Evolutionary conservation across 2,329 filamentous ascomycete species (phyloP).

Genomic region (Ophiocordyceps camponoti-saundersi): DNA sequence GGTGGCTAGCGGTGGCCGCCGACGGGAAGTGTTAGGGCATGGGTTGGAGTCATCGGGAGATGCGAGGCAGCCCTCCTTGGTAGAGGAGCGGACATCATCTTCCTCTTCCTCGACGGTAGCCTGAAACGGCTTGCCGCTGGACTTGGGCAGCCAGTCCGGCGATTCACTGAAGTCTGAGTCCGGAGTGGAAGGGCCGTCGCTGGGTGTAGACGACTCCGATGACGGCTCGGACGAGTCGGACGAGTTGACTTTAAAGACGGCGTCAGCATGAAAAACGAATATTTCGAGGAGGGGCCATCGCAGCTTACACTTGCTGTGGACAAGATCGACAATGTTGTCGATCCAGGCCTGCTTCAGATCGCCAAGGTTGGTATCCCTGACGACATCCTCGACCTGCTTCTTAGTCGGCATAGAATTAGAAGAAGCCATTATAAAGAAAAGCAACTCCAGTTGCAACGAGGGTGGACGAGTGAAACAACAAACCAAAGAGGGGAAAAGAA

Average conservation of each 20-base stretch:
- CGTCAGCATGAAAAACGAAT: not conserved
- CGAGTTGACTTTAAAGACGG: not conserved
- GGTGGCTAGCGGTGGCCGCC: not conserved
- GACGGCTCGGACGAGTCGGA: not conserved
- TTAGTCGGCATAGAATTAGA: constrained; percentile 1
- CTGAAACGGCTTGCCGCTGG: constrained; percentile 4
- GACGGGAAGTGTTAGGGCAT: not conserved
- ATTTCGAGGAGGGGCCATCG: no score
- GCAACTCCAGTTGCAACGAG: no score
- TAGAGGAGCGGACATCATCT: constrained; percentile 1
- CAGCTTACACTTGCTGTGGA: constrained; percentile 1
- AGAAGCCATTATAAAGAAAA: no score
- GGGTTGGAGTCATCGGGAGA: not conserved
- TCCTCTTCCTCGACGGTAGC: constrained; percentile 8
- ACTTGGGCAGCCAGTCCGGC: not conserved
- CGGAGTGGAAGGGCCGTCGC: not conserved
- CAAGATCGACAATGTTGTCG: constrained; percentile 3
- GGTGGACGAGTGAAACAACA: not conserved
- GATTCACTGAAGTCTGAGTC: constrained; percentile 1
- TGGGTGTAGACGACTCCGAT: not conserved
- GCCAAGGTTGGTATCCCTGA: constrained; percentile 3
- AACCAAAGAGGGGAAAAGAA: no score
- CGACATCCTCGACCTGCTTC: constrained; percentile 6
- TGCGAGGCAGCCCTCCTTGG: not conserved
- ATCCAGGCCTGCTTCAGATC: constrained; percentile 3